Evolutionary conservation across 208 protist genomes (phyloP).

Genomic region (Wallacemonas rigidus): DNA sequence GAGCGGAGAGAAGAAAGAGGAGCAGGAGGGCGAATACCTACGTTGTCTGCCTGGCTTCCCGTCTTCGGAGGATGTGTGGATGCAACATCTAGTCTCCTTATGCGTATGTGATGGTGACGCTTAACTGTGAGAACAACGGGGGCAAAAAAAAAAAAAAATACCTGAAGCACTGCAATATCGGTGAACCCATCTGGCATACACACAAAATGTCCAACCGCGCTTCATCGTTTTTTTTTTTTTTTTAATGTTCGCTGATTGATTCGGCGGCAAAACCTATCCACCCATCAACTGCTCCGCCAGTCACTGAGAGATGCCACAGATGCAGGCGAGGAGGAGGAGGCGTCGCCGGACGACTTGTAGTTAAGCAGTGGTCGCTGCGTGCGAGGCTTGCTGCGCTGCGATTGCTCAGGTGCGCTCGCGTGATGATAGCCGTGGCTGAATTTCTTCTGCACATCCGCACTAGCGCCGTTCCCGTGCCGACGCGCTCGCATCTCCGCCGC

Average conservation of each 20-base stretch:
- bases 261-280: not conserved
- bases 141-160: not conserved
- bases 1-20: no score
- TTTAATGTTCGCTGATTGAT: not conserved
- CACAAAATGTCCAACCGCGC: not conserved
- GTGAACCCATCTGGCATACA: not conserved
- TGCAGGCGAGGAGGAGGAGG: not conserved
- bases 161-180: no score
- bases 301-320: not conserved
- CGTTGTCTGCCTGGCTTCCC: no score
- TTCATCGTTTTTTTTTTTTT: not conserved
- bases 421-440: slow-evolving; percentile 9
- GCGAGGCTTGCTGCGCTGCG: slow-evolving; percentile 2
- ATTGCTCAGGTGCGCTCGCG: not conserved
- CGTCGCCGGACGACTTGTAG: not conserved
- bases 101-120: not conserved
- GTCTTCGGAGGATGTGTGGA: no score
- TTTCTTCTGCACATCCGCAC: slow-evolving; percentile 19
- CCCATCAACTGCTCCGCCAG: not conserved
- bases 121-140: not conserved
- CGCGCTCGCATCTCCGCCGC: not conserved
- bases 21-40: no score
- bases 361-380: not conserved
- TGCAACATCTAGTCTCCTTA: no score
- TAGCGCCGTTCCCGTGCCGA: slow-evolving; percentile 6